Base-by-base conservation (phyloP, 805 yeast species). In the Danielia oregonensis region DNA sequence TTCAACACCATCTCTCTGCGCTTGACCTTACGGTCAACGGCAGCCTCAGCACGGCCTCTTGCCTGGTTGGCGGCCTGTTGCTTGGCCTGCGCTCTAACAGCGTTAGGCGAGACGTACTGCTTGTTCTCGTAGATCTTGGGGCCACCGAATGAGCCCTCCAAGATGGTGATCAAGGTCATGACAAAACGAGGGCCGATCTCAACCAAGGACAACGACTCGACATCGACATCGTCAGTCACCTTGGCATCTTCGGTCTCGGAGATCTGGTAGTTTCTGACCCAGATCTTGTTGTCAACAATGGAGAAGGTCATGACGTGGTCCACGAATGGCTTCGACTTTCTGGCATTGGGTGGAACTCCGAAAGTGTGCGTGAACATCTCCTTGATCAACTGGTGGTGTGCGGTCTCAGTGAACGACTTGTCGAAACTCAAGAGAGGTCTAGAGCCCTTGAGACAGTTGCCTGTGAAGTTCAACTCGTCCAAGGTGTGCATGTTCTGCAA, bases 181-280 rank as follows among this genome's bases (percentile, higher is more conserved):
- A 93, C 97, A 46, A 88, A 82, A 61, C 98, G 78, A 33, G 98
- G 98, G 3, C 98, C 98, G 49, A 93, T 87, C 69, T 93, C 98
- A 39, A 93, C 84, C 50, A 93, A 70, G 12, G 87, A 78, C 43
- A 86, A 61, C 43, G 87, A 86, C 25, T 78, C 78, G 7, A 53
- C 54, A n/a, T 61, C 63, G 11, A 56, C 64, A 37, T 71, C 80
- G 31, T 68, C 68, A 9, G 43, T 28, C 38, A 79, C 80, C 40
- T 76, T 81, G 30, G 74, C 76, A 36, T 78, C 72, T 55, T 76
- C 78, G 26, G 70, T 60, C 48, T 82, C 87, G 42, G 78, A 69
- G 47, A 93, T 87, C 67, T 93, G 97, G 59, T 82, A 93, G 63
- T 88, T 89, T 65, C 98, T 79, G 39, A 89, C 77, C 98, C 98